phyloP scores from a whole-genome alignment of 1,284 basidiomycete species.

The Boletus smithii region DNA sequence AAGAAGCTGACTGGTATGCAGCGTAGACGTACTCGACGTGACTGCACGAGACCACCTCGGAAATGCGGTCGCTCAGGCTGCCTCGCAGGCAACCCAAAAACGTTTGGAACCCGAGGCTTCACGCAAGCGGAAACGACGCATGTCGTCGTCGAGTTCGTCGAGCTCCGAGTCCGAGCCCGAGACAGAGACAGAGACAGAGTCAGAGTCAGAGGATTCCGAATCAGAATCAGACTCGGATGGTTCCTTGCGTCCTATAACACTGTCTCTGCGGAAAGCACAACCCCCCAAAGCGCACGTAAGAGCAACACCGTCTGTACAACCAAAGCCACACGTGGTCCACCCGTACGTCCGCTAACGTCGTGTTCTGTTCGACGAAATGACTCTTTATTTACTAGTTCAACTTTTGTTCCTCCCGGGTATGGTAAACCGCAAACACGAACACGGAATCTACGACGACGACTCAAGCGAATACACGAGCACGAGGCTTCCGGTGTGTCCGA shows the following conservation, averaged over 20 bases:
- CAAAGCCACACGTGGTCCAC: not conserved
- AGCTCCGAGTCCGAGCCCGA: conserved; percentile 11
- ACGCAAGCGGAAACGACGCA: conserved; percentile 30
- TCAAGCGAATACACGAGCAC: conserved; percentile 41
- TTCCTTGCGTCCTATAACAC: not conserved
- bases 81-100: not conserved
- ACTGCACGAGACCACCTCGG: not conserved
- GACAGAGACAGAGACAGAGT: not conserved
- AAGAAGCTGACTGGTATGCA: conserved; percentile 4
- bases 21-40: conserved; percentile 9
- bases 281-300: not conserved
- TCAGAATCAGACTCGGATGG: conserved; percentile 23
- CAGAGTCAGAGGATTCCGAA: conserved; percentile 25
- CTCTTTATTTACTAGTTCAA: conserved; percentile 1
- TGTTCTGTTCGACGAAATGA: not conserved
- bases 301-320: not conserved
- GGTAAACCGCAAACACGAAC: conserved; percentile 65
- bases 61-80: not conserved
- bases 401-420: conserved; percentile 53
- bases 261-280: conserved; percentile 1
- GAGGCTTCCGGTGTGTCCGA: conserved; percentile 9
- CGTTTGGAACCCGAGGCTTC: not conserved
- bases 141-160: conserved; percentile 13
- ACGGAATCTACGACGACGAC: conserved; percentile 63
- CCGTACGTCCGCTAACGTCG: conserved; percentile 8